A percentile compares a stretch with the other conserved stretches of the same genome.
phyloP scores from a whole-genome alignment of 2,329 filamentous ascomycete genomes.

The Sclerotinia nivalis region DNA sequence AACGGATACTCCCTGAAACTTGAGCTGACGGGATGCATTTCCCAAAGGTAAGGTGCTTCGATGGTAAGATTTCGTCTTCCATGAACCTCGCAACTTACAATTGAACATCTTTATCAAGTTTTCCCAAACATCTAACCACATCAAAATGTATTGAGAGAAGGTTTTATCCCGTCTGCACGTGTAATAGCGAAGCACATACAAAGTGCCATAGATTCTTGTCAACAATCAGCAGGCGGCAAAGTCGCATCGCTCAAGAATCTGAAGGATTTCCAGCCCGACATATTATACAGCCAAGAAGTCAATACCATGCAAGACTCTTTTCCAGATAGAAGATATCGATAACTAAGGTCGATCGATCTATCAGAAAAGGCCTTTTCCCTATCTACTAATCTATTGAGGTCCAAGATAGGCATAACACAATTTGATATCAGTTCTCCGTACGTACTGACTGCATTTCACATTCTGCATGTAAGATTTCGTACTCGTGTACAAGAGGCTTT shows the following conservation, averaged over 20 bases:
- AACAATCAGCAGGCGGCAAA: background rate
- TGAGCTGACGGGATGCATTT: background rate
- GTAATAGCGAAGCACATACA: background rate
- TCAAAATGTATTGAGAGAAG: background rate
- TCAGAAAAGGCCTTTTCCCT: background rate
- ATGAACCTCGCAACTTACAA: background rate
- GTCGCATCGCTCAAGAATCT: background rate
- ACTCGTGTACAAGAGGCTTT: slow-evolving; percentile 2
- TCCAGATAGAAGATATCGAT: background rate
- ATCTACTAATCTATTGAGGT: background rate
- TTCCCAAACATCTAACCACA: background rate
- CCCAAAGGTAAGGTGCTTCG: background rate
- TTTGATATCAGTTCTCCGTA: background rate
- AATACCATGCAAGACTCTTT: background rate
- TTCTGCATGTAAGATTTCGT: slow-evolving; percentile 16
- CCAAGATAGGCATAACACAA: background rate
- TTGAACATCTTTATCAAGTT: background rate
- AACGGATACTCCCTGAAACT: background rate
- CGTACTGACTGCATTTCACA: background rate
- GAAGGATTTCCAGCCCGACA: background rate
- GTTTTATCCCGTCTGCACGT: background rate
- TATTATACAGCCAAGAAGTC: background rate
- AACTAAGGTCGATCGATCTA: background rate
- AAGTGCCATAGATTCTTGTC: background rate
- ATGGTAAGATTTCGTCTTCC: background rate